A percentile compares a stretch with the other conserved stretches of the same genome.
These are phyloP conservation scores for Canariomyces notabilis DNA, from an alignment of 2,329 filamentous ascomycete genomes.

Conservation along the genomic window DNA sequence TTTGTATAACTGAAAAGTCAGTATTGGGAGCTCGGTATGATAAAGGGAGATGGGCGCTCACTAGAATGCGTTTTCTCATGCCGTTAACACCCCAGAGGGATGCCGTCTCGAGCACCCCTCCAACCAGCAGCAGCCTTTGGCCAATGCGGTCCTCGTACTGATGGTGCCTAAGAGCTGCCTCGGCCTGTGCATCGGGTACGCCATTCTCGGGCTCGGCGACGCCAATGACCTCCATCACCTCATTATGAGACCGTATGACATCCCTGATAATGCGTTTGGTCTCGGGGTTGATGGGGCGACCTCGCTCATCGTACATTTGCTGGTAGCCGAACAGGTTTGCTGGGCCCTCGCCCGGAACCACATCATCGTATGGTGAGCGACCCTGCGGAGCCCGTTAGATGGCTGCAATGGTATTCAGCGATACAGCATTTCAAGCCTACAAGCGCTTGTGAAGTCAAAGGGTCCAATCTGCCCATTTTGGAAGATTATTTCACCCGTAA, in stretches of 20 bases:
- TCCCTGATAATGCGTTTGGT: constrained; percentile 52
- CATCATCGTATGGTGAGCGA: constrained; percentile 56
- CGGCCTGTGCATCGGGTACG: constrained; percentile 33
- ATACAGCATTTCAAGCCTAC: constrained; percentile 33
- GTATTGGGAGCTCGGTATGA: constrained; percentile 5
- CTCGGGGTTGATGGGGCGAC: constrained; percentile 50
- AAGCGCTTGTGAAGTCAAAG: constrained; percentile 52
- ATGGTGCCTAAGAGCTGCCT: constrained; percentile 40
- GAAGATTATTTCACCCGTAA: too few species aligned
- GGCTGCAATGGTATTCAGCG: not conserved
- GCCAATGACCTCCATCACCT: constrained; percentile 59
- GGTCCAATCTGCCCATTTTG: constrained; percentile 51
- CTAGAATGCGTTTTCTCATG: constrained; percentile 50
- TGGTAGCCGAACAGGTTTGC: constrained; percentile 36
- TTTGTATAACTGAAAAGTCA: constrained; percentile 43
- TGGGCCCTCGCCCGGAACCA: constrained; percentile 46
- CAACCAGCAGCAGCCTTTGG: constrained; percentile 32
- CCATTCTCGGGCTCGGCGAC: constrained; percentile 54
- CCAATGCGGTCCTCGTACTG: constrained; percentile 46
- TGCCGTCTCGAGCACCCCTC: constrained; percentile 37
- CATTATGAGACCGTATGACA: constrained; percentile 56
- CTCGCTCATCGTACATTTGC: constrained; percentile 51
- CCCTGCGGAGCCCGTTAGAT: constrained; percentile 36
- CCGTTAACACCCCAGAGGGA: constrained; percentile 49
- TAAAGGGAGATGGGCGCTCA: constrained; percentile 26